A percentile compares a stretch with the other conserved stretches of the same genome.
Evolutionary conservation across 805 yeast genomes (phyloP).

Genomic region (Hanseniaspora nectarophila): DNA sequence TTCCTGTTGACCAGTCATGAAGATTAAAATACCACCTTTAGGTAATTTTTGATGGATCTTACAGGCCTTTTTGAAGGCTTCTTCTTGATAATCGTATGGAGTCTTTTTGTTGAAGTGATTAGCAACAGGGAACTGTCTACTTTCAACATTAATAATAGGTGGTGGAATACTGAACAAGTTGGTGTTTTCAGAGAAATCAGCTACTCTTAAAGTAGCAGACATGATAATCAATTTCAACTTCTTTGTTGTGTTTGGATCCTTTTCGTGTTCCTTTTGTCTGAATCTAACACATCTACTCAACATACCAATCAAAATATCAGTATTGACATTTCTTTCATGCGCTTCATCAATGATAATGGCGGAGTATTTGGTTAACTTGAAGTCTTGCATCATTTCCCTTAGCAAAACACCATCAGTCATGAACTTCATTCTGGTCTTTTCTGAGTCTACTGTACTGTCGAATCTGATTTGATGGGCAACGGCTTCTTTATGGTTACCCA

Average conservation of each 20-base stretch:
- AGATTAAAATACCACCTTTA: conserved; percentile 84
- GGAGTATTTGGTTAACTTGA: conserved; percentile 68
- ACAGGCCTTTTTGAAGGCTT: conserved; percentile 70
- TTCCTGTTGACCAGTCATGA: conserved; percentile 91
- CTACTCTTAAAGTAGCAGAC: conserved; percentile 93
- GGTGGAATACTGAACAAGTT: conserved; percentile 61
- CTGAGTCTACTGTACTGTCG: conserved; percentile 47
- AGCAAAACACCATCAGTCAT: conserved; percentile 93
- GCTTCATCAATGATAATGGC: conserved; percentile 91
- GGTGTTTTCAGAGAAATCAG: conserved; percentile 80
- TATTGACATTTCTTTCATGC: conserved; percentile 90
- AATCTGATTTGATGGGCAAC: conserved; percentile 79
- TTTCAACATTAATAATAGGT: conserved; percentile 78
- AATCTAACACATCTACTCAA: conserved; percentile 71
- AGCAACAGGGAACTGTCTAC: conserved; percentile 89
- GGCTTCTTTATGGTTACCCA: conserved; percentile 55
- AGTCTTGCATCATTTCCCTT: conserved; percentile 85
- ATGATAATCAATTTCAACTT: conserved; percentile 77
- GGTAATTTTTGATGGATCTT: conserved; percentile 81
- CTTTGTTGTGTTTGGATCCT: conserved; percentile 38
- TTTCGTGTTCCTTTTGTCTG: conserved; percentile 43
- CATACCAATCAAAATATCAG: conserved; percentile 93
- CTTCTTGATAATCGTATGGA: conserved; percentile 65
- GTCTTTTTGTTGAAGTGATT: conserved; percentile 80
- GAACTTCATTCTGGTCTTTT: conserved; percentile 64